A percentile compares a stretch with the other conserved stretches of the same genome.
Conservation (phyloP, 148 eudicot genomes). For the Rhododendron ferrugineum region DNA sequence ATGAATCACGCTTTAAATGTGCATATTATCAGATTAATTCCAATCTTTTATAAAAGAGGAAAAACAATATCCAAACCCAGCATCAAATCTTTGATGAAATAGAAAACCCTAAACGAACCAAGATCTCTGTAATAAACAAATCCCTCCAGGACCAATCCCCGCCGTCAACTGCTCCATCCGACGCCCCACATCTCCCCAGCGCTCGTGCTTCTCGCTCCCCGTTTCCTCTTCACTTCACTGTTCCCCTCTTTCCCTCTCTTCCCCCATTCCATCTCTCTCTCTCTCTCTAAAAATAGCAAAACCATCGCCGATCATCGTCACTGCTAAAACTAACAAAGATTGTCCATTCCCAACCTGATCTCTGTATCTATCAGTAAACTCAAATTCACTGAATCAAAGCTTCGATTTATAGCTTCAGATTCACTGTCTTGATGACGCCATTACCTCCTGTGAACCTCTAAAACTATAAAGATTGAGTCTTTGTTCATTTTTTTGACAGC, state of each 20-base stretch:
- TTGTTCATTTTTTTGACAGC: conserved; percentile 17
- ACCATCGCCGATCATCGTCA: conserved; percentile 1
- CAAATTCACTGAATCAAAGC: neutral
- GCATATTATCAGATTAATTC: neutral
- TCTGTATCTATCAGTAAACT: neutral
- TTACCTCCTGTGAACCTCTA: neutral
- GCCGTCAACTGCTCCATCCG: conserved; percentile 15
- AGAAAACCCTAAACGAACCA: conserved; percentile 20
- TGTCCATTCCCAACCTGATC: neutral
- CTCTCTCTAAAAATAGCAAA: neutral
- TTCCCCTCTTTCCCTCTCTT: neutral
- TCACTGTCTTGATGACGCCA: conserved; percentile 13
- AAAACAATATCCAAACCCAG: conserved; percentile 5
- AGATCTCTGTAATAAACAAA: conserved; percentile 11
- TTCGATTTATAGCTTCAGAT: neutral
- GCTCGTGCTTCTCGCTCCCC: conserved; percentile 20
- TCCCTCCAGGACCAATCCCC: conserved; percentile 9
- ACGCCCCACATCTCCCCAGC: conserved; percentile 10
- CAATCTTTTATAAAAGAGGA: neutral
- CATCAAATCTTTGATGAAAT: conserved; percentile 14
- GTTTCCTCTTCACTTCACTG: neutral
- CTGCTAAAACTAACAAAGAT: neutral
- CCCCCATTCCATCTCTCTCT: neutral
- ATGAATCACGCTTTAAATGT: neutral
- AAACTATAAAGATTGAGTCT: conserved; percentile 11